Evolutionary conservation across 768 basidiomycete genomes (phyloP).

Genomic region (Hemileccinum impolitum): DNA sequence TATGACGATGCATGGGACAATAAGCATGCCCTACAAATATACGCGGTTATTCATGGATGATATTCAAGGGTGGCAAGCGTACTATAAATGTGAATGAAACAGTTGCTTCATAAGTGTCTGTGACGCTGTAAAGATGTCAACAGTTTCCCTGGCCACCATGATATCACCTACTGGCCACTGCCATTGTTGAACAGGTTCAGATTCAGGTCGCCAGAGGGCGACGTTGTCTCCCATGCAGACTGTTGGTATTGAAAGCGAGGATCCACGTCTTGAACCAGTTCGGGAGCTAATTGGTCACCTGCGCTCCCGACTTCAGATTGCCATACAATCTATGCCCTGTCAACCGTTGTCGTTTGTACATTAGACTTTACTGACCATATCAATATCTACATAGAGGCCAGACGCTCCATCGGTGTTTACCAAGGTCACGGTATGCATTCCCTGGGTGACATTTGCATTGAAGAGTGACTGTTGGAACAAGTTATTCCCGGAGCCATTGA

Average conservation of each 20-base stretch:
- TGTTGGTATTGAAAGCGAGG: slow-evolving; percentile 37
- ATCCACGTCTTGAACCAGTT: slow-evolving; percentile 34
- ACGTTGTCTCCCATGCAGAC: slow-evolving; percentile 34
- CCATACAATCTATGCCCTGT: slow-evolving; percentile 23
- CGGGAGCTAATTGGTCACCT: slow-evolving; percentile 14
- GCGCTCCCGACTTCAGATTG: slow-evolving; percentile 23
- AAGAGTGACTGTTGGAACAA: slow-evolving; percentile 42
- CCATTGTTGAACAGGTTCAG: slow-evolving; percentile 40
- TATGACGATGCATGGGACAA: neutral
- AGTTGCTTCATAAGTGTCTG: slow-evolving; percentile 30
- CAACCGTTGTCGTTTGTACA: neutral
- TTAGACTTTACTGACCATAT: slow-evolving; percentile 33
- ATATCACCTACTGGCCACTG: slow-evolving; percentile 37
- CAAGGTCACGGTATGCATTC: slow-evolving; percentile 35
- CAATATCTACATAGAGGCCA: slow-evolving; percentile 43
- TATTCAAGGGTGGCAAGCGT: slow-evolving; percentile 5
- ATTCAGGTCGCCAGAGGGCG: slow-evolving; percentile 29
- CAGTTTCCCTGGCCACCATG: neutral
- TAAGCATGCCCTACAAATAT: slow-evolving; percentile 19
- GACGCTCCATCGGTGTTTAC: slow-evolving; percentile 27
- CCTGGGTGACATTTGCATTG: slow-evolving; percentile 30
- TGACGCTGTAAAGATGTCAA: slow-evolving; percentile 27
- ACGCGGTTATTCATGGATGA: slow-evolving; percentile 1
- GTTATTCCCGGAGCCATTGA: slow-evolving; percentile 29
- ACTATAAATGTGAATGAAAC: slow-evolving; percentile 41